These are phyloP conservation scores for Elongisporangium prolatum DNA, from an alignment of 352 stramenopile species.

Conservation along the genomic window DNA sequence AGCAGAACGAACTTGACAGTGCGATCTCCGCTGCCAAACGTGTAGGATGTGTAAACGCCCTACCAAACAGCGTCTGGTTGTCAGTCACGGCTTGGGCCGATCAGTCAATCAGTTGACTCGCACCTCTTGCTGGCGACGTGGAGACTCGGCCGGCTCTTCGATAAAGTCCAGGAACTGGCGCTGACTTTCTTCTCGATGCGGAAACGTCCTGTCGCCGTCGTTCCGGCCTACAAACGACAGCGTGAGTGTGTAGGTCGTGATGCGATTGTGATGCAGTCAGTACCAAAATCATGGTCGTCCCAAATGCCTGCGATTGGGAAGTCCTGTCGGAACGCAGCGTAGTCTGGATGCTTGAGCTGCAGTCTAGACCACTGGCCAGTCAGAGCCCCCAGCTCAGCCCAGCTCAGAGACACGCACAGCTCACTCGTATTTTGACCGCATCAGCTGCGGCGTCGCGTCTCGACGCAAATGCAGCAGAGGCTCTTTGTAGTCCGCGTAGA, in stretches of 20 bases:
- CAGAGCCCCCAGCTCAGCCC: background rate
- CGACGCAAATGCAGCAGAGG: constrained; percentile 52
- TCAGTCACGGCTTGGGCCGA: background rate
- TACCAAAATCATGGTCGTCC: constrained; percentile 91
- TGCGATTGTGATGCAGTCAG: constrained; percentile 4
- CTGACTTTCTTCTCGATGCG: constrained; percentile 71
- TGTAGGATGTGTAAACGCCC: constrained; percentile 87
- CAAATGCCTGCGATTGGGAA: constrained; percentile 83
- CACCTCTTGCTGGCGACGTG: constrained; percentile 74
- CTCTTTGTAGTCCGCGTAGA: constrained; percentile 70
- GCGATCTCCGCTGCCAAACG: constrained; percentile 47
- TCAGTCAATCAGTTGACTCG: background rate
- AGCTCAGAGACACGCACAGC: constrained; percentile 1
- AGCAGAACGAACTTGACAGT: constrained; percentile 86
- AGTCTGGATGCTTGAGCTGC: constrained; percentile 49
- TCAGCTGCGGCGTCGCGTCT: constrained; percentile 39
- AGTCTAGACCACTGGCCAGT: constrained; percentile 24
- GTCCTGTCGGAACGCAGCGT: constrained; percentile 45
- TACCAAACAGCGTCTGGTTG: constrained; percentile 8
- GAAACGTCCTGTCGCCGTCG: constrained; percentile 74
- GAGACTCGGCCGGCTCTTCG: constrained; percentile 63
- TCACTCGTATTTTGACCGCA: constrained; percentile 59
- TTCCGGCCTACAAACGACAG: constrained; percentile 21
- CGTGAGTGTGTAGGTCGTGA: background rate
- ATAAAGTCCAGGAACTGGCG: constrained; percentile 86